Evolutionary conservation across 257 asterid genomes (phyloP).

Genomic region (Ilex asprella): DNA sequence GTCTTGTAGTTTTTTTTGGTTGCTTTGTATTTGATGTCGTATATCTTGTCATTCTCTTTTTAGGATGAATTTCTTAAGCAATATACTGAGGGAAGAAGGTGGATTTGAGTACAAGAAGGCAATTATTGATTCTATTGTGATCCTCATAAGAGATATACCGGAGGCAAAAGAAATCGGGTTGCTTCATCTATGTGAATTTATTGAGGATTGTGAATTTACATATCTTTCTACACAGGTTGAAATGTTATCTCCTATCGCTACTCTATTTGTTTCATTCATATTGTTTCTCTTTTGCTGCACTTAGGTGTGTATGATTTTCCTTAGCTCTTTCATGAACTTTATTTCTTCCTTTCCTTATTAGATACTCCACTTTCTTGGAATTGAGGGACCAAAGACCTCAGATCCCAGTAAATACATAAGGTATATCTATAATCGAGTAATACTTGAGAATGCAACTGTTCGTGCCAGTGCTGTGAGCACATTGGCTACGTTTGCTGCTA

Average conservation of each 20-base stretch:
- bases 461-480: conserved; percentile 97
- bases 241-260: conserved; percentile 4
- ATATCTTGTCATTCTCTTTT: conserved; percentile 10
- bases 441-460: conserved; percentile 91
- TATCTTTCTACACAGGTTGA: conserved; percentile 94
- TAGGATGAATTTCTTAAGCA: conserved; percentile 96
- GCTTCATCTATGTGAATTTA: conserved; percentile 90
- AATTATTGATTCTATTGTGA: conserved; percentile 88
- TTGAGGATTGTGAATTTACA: conserved; percentile 96
- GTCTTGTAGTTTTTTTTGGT: not conserved
- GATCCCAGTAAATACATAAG: conserved; percentile 93
- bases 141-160: conserved; percentile 88
- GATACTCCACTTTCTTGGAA: conserved; percentile 96
- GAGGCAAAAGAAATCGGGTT: conserved; percentile 96
- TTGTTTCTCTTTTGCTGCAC: no score
- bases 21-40: not conserved
- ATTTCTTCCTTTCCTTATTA: conserved; percentile 18
- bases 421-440: conserved; percentile 83
- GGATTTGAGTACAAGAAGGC: conserved; percentile 96
- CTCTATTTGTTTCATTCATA: not conserved
- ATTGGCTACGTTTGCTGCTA: conserved; percentile 82
- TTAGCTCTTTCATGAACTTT: not conserved
- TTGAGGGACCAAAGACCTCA: conserved; percentile 91
- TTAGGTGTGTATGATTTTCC: no score
- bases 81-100: conserved; percentile 93